Percentiles rank a stretch among this genome's conserved stretches.
These are phyloP conservation scores for Rhodotorula toruloides DNA, from an alignment of 768 basidiomycete species.

Conservation along the genomic window DNA sequence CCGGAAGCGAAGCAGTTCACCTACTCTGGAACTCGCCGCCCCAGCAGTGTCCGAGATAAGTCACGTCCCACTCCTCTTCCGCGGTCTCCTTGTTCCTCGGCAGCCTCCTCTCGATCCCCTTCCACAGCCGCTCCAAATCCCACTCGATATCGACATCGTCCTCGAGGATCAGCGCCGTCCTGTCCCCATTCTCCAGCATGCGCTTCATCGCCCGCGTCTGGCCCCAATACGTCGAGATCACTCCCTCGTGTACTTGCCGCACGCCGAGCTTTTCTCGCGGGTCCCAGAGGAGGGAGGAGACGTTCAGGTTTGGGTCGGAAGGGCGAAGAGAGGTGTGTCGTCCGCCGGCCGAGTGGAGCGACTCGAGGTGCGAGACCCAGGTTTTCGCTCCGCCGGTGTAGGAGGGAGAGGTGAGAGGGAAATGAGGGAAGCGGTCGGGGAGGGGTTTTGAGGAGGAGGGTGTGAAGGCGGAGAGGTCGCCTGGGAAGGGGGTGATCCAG, in stretches of 20 bases:
- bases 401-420: not conserved
- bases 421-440: constrained; percentile 13
- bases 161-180: constrained; percentile 41
- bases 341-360: not conserved
- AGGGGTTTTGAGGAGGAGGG: constrained; percentile 4
- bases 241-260: constrained; percentile 38
- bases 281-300: constrained; percentile 33
- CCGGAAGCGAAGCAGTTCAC: not conserved
- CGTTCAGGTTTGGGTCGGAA: constrained; percentile 3
- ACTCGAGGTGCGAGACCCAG: constrained; percentile 42
- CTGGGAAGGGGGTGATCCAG: constrained; percentile 24
- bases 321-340: constrained; percentile 15
- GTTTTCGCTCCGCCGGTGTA: not conserved
- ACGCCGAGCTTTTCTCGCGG: constrained; percentile 30
- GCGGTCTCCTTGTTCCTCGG: constrained; percentile 10
- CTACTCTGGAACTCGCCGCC: constrained; percentile 38
- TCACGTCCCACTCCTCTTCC: constrained; percentile 32
- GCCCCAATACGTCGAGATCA: constrained; percentile 40
- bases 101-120: constrained; percentile 23
- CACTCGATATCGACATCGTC: constrained; percentile 44
- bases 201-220: constrained; percentile 40
- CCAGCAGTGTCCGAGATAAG: constrained; percentile 42
- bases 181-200: constrained; percentile 39
- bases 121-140: constrained; percentile 42
- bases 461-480: not conserved